Conservation (phyloP, 163 green algal species). For the Coccomyxa subellipsoidea region DNA sequence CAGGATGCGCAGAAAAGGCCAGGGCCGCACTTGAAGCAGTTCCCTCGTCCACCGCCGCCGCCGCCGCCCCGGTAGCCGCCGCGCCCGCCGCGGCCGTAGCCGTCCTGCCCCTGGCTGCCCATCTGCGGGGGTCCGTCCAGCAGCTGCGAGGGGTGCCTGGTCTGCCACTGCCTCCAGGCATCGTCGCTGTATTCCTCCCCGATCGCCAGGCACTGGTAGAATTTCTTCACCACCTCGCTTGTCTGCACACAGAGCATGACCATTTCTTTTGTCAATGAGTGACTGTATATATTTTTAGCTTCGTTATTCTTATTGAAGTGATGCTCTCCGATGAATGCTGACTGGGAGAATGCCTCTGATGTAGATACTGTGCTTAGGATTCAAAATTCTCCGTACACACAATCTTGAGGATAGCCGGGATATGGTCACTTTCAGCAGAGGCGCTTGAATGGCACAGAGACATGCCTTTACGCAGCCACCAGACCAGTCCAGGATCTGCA, state of each 20-base stretch:
- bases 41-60: background rate
- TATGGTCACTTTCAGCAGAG: background rate
- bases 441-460: background rate
- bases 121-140: background rate
- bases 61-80: background rate
- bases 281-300: no score
- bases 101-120: background rate
- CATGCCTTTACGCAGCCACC: slow-evolving; percentile 42
- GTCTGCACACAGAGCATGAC: slow-evolving; percentile 23
- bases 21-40: background rate
- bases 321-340: no score
- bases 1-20: background rate
- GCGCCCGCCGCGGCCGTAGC: background rate
- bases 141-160: background rate
- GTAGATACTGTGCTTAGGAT: no score
- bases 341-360: no score
- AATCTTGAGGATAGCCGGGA: background rate
- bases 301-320: no score
- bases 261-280: no score
- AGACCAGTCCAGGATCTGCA: slow-evolving; percentile 57
- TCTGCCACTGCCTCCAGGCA: slow-evolving; percentile 14
- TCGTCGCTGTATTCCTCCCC: slow-evolving; percentile 26
- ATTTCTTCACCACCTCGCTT: slow-evolving; percentile 18
- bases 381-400: no score
- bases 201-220: slow-evolving; percentile 17